These are phyloP conservation scores for Pseudozyma hubeiensis DNA, from an alignment of 1,284 basidiomycete species.

Conservation along the genomic window DNA sequence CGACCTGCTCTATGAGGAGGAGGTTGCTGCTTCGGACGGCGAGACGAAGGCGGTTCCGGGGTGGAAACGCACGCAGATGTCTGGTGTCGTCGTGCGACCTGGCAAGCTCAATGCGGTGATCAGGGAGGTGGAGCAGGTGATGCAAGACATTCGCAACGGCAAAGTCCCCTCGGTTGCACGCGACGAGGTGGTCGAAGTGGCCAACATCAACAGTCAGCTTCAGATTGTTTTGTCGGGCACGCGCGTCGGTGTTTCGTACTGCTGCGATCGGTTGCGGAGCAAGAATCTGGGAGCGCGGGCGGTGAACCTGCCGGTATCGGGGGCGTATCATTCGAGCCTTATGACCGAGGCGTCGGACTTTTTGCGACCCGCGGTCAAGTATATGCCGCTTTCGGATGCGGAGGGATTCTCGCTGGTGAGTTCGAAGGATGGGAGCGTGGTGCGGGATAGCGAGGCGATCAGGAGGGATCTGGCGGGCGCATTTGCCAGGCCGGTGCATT, in stretches of 20 bases:
- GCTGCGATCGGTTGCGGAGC: conserved; percentile 60
- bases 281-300: conserved; percentile 63
- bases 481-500: conserved; percentile 56
- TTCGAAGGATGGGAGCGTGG: conserved; percentile 47
- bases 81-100: conserved; percentile 61
- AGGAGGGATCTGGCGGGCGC: conserved; percentile 55
- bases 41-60: conserved; percentile 14
- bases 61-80: conserved; percentile 66
- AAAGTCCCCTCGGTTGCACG: conserved; percentile 51
- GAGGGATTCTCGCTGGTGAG: conserved; percentile 51
- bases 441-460: conserved; percentile 35
- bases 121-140: conserved; percentile 47
- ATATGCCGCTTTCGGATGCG: conserved; percentile 57
- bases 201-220: conserved; percentile 65
- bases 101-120: conserved; percentile 58
- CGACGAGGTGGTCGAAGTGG: conserved; percentile 66
- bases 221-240: conserved; percentile 66
- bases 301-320: conserved; percentile 66
- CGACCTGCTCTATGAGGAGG: conserved; percentile 46
- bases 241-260: conserved; percentile 62
- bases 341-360: conserved; percentile 56
- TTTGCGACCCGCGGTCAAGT: conserved; percentile 48
- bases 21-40: conserved; percentile 5
- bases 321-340: conserved; percentile 64
- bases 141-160: conserved; percentile 55